Evolutionary conservation across 2,329 filamentous ascomycete species (phyloP), one percentile per base, ranked within the genome.

Genomic region (Trichoderma afroharzianum): DNA sequence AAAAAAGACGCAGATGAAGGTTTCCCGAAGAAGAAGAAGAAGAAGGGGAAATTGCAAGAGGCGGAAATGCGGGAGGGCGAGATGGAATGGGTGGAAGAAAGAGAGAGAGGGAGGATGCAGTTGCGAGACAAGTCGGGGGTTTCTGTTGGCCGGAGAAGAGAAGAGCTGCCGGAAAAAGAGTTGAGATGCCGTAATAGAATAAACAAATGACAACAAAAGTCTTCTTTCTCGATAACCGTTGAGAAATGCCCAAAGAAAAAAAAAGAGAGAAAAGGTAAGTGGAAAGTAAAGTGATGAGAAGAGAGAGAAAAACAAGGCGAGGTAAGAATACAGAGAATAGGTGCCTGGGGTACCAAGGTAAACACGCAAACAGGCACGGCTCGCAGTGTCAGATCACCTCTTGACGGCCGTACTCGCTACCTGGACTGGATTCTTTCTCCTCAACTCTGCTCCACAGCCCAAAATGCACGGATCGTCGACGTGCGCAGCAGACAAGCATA

Each of bases 391-490:
- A 14, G 21, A 53, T 53, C n/a, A 24, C 47, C 47, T 53, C 47
- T 53, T 3, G 21, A 53, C 47, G n/a, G 11, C 21, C 21, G 57
- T 59, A 59, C 57, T 59, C 50, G 33, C 11, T 21, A 28, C 47
- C 47, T 53, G 47, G 39, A n/a, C 39, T 43, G 18, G 47, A 53
- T 32, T 55, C 63, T 50, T 24, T 24, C 47, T 67, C 47, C 24
- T 63, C 21, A 8, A 24, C n/a, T 33, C 63, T 55, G 53, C 47
- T 50, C 55, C 55, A 59, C 33, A 61, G 36, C 24, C 33, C 28
- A n/a, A 43, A 33, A 69, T 33, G 67, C 67, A 69, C 67, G 67
- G 67, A 62, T 69, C 67, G 67, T 69, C 67, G 67, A 69, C 7
- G 28, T 68, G 66, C 28, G 57, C 63, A 26, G 30, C 18, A 39